Evolutionary conservation across 108 stramenopile genomes (phyloP), one percentile per base, ranked within the genome.

Genomic region (Cyclostephanos invisitatus): DNA sequence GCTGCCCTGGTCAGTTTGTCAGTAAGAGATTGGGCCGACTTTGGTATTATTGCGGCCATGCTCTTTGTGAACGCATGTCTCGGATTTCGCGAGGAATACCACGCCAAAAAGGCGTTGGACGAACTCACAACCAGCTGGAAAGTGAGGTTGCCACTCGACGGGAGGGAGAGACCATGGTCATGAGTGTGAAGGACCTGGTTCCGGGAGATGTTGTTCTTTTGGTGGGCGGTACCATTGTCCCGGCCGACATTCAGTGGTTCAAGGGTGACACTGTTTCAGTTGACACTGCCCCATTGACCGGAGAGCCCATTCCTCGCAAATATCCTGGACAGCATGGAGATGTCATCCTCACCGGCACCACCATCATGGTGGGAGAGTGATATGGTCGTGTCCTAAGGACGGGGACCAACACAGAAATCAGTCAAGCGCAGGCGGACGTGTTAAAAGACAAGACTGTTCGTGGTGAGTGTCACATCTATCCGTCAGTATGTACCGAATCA

Each of bases 161-260:
- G 49, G 80, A 92, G 51, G 88, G 89, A 11, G 57, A 73, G 48
- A 77, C 76, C 10, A 1, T 71, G 35, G 64, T 28, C 28, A 37
- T 92, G 32, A 73, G 67, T 51, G 64, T 84, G 12, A 83, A 62
- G 18, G 78, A 84, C 5, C 62, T 94, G 32, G 91, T 96, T 0
- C 95, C 95, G 22, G 95, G 95, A 27, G 95, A 96, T 73, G 81
- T 91, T 22, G 65, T 91, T 55, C 57, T 91, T 9, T 65, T 94
- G 50, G 85, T 85, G 18, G 89, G 90, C 17, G 95, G 95, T 10
- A 79, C 80, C n/a, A 53, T 86, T 24, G 81, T 93, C 37, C 90
- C 94, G 20, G 95, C 95, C 18, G 95, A 94, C 74, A 73, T 85
- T 4, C 62, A 85, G 44, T 90, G 84, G 85, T 47, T 91, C 24